Base-by-base conservation (phyloP, 352 stramenopile genomes). In the Hyaloperonospora arabidopsidis region DNA sequence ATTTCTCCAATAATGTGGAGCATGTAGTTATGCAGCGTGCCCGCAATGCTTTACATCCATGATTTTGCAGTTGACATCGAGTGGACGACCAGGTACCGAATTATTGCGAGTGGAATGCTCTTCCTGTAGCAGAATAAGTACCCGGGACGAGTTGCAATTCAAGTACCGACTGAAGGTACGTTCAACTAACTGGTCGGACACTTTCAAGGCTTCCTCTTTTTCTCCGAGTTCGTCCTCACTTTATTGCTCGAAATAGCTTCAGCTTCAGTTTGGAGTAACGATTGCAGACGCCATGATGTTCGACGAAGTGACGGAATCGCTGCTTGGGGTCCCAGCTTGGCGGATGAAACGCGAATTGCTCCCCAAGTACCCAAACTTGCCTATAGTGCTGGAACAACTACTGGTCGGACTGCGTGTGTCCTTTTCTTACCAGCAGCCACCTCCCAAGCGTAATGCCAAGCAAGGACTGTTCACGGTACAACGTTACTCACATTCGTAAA, bases 121-220 rank as follows among this genome's bases (percentile, higher is more conserved):
- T 6, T 59, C 67, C 19, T 84, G 71, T 28, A 54, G 61, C 11
- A 44, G 51, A 2, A 48, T 36, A 12, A 45, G 60, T 40, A 41
- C 32, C 15, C 38, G 50, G 0, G 45, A 76, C 11, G 49, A 65
- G 5, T 47, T 84, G 18, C 57, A 67, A 43, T 71, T 68, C 54
- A 80, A 83, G 58, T 83, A 76, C 54, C 61, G 73, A 44, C 54
- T 84, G 35, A 74, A 85, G 61, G 69, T 78, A 17, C 21, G 29
- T 11, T 17, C 19, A 8, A 21, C 38, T 34, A 2, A 19, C 1
- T 32, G 25, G 25, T 8, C 25, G 25, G 8, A 8, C 25, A 32
- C 25, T 4, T 32, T 32, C 25, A 15, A 10, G 38, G 2, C 19
- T 44, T 49, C 23, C 35, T 17, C 3, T 15, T 48, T 48, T 41